phyloP scores from a whole-genome alignment of 345 rosid genomes.

The Erodium maritimum region DNA sequence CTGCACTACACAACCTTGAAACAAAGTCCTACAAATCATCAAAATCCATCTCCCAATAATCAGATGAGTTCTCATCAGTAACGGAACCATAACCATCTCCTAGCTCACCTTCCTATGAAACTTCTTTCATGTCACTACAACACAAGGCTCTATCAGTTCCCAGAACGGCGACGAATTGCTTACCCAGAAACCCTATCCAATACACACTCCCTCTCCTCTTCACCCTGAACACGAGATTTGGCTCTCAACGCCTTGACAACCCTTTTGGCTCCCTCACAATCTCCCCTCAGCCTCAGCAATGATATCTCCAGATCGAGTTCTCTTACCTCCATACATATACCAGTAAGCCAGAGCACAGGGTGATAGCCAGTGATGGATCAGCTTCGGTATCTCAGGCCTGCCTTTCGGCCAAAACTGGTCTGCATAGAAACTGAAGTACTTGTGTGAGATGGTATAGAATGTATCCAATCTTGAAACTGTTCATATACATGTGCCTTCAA shows the following conservation, averaged over 20 bases:
- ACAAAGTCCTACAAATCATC: slow-evolving; percentile 6
- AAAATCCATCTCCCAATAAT: slow-evolving; percentile 13
- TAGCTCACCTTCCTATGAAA: slow-evolving; percentile 8
- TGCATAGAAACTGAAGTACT: slow-evolving; percentile 58
- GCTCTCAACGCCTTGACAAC: slow-evolving; percentile 45
- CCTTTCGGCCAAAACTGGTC: slow-evolving; percentile 67
- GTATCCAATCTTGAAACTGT: slow-evolving; percentile 59
- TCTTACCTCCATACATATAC: slow-evolving; percentile 72
- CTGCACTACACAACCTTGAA: too few species aligned
- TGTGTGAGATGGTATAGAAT: slow-evolving; percentile 45
- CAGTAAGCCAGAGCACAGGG: slow-evolving; percentile 64
- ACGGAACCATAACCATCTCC: too few species aligned
- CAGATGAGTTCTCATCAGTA: neutral
- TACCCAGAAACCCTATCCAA: slow-evolving; percentile 71
- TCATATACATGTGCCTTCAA: slow-evolving; percentile 49
- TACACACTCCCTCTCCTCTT: slow-evolving; percentile 62
- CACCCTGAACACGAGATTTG: slow-evolving; percentile 50
- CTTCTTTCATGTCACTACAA: slow-evolving; percentile 43
- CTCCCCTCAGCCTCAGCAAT: slow-evolving; percentile 63
- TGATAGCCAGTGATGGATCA: slow-evolving; percentile 79
- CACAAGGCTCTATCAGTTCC: slow-evolving; percentile 55
- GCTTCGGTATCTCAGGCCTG: slow-evolving; percentile 50
- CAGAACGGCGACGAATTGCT: slow-evolving; percentile 44
- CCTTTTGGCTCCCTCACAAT: slow-evolving; percentile 37
- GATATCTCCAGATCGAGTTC: slow-evolving; percentile 45